Conservation (phyloP, 495 filamentous ascomycete species). For the Glarea lozoyensis region DNA sequence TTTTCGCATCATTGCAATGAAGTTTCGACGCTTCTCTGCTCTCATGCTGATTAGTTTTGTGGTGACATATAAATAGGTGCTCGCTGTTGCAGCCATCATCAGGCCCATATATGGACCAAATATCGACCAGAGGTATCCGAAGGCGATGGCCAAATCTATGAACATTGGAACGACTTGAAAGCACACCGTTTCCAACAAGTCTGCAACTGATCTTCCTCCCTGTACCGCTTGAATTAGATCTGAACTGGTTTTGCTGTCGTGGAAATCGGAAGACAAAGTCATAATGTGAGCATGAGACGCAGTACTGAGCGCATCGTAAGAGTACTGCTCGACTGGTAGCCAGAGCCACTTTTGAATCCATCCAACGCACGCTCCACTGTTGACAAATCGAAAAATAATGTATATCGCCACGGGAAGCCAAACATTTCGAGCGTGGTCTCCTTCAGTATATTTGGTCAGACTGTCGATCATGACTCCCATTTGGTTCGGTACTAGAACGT, state of each 20-base stretch:
- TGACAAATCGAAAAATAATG: constrained; percentile 42
- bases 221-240: constrained; percentile 60
- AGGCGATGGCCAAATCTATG: constrained; percentile 60
- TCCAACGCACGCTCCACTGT: constrained; percentile 46
- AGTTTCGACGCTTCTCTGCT: constrained; percentile 31
- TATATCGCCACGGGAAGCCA: constrained; percentile 48
- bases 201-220: constrained; percentile 53
- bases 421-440: constrained; percentile 15
- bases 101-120: constrained; percentile 71
- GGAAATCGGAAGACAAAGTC: constrained; percentile 70
- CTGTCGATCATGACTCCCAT: constrained; percentile 54
- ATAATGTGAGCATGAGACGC: constrained; percentile 70
- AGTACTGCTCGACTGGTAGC: constrained; percentile 58
- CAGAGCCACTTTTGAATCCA: constrained; percentile 50
- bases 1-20: constrained; percentile 16
- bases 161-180: constrained; percentile 64
- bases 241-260: constrained; percentile 63
- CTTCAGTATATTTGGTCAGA: constrained; percentile 23
- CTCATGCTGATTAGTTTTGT: constrained; percentile 34
- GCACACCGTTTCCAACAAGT: constrained; percentile 55
- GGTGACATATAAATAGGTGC: constrained; percentile 55
- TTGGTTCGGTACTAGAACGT: constrained; percentile 58
- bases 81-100: constrained; percentile 51
- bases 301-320: constrained; percentile 48
- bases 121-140: constrained; percentile 56